Evolutionary conservation across 2,329 filamentous ascomycete genomes (phyloP).

Genomic region (Coniochaeta sp.): DNA sequence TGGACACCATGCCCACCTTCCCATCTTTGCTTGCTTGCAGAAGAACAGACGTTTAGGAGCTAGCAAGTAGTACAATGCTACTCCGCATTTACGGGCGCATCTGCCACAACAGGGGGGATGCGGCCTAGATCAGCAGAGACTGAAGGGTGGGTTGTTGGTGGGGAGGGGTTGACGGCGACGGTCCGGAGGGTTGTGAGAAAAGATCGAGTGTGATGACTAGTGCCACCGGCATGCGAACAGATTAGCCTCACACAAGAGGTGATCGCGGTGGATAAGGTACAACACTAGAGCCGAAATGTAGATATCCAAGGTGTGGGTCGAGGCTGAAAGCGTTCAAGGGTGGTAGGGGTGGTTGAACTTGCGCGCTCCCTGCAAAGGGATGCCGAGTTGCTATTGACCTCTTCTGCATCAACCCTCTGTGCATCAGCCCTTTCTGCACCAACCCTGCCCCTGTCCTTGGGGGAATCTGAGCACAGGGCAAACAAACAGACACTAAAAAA

Average conservation of each 20-base stretch:
- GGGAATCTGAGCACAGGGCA: slow-evolving; percentile 2
- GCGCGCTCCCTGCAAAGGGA: slow-evolving; percentile 1
- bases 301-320: background rate
- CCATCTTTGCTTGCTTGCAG: background rate
- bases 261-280: background rate
- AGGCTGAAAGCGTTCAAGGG: slow-evolving; percentile 1
- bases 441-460: background rate
- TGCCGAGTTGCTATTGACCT: background rate
- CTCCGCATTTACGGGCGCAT: slow-evolving; percentile 1
- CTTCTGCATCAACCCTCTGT: background rate
- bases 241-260: slow-evolving; percentile 30
- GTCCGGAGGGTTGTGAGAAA: slow-evolving; percentile 7
- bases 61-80: background rate
- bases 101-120: background rate
- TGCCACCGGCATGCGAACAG: slow-evolving; percentile 28
- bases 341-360: background rate
- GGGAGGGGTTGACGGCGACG: background rate
- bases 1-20: background rate
- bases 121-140: background rate
- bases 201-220: background rate
- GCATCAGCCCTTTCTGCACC: background rate
- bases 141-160: background rate
- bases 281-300: background rate
- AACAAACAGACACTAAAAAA: slow-evolving; percentile 8
- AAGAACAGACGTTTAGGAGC: background rate